phyloP scores from a whole-genome alignment of 257 asterid species.

The Capsicum chinense region DNA sequence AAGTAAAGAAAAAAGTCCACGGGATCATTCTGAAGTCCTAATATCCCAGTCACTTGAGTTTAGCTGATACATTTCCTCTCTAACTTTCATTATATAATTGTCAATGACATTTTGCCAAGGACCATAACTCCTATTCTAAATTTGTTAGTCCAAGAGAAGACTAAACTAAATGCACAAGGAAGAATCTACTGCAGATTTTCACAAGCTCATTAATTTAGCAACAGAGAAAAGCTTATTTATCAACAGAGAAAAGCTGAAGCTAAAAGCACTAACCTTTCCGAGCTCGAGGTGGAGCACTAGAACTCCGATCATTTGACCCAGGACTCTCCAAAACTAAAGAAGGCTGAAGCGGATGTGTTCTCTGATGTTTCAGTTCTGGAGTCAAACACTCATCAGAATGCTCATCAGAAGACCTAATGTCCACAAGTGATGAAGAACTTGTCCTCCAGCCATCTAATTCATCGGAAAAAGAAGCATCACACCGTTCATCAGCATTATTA shows the following conservation, averaged over 20 bases:
- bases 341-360: slow-evolving; percentile 38
- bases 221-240: slow-evolving; percentile 18
- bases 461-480: slow-evolving; percentile 28
- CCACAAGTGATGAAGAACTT: slow-evolving; percentile 34
- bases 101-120: slow-evolving; percentile 22
- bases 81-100: neutral
- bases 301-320: slow-evolving; percentile 39
- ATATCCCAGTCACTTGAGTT: neutral
- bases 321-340: slow-evolving; percentile 52
- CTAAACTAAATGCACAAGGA: slow-evolving; percentile 21
- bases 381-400: slow-evolving; percentile 56
- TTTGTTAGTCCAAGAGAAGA: neutral
- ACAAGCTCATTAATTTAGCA: neutral
- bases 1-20: neutral
- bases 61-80: neutral
- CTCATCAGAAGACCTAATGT: slow-evolving; percentile 40
- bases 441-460: slow-evolving; percentile 37
- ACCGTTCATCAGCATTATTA: slow-evolving; percentile 32
- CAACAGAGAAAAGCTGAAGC: slow-evolving; percentile 27
- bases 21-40: slow-evolving; percentile 1
- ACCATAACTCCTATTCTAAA: neutral
- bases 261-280: slow-evolving; percentile 53
- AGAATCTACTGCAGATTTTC: neutral
- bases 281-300: slow-evolving; percentile 48
- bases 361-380: slow-evolving; percentile 43